Conservation (phyloP, 1,284 basidiomycete genomes). For the Wallemia mellicola region DNA sequence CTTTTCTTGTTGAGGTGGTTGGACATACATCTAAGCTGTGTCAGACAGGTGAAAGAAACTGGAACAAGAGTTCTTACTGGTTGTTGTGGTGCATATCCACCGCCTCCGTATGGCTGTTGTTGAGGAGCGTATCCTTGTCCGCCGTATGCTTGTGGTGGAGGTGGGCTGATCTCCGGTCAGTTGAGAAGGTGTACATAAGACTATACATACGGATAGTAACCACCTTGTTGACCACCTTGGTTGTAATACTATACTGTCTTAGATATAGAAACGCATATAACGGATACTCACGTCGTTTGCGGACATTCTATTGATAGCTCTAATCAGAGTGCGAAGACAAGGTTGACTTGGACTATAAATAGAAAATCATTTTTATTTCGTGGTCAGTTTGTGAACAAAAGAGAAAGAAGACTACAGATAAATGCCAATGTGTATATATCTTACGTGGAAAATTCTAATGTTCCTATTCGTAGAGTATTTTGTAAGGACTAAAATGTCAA, state of each 20-base stretch:
- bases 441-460: too few species aligned
- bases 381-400: too few species aligned
- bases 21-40: not conserved
- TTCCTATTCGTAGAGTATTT: too few species aligned
- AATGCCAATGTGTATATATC: too few species aligned
- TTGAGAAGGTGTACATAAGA: not conserved
- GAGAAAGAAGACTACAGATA: too few species aligned
- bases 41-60: too few species aligned
- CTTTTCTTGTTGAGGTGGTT: not conserved
- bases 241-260: not conserved
- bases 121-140: not conserved
- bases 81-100: not conserved
- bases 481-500: too few species aligned
- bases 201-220: not conserved
- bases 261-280: too few species aligned
- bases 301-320: not conserved
- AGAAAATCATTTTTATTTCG: too few species aligned
- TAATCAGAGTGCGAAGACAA: too few species aligned
- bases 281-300: not conserved
- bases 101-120: not conserved
- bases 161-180: not conserved
- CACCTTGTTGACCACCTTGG: not conserved
- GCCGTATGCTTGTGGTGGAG: not conserved
- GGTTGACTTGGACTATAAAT: not conserved
- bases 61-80: not conserved